Percentiles rank a stretch among this genome's conserved stretches.
Conservation (phyloP, 2,329 filamentous ascomycete genomes). For the Bipolaris gigantea region DNA sequence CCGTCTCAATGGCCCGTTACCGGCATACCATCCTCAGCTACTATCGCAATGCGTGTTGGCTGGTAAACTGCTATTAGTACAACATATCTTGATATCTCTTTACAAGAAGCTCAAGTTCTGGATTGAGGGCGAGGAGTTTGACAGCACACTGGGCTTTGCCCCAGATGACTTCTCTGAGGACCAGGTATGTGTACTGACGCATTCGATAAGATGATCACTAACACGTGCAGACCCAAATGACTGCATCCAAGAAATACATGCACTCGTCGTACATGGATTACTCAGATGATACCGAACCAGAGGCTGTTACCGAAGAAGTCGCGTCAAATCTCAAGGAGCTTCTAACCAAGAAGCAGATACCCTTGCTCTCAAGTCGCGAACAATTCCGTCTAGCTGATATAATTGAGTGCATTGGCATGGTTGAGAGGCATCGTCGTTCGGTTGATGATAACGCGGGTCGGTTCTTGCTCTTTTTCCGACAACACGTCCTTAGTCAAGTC, state of each 20-base stretch:
- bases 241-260: constrained; percentile 52
- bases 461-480: constrained; percentile 84
- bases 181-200: constrained; percentile 42
- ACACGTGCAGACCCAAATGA: constrained; percentile 39
- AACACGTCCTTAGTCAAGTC: constrained; percentile 69
- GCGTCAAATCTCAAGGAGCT: constrained; percentile 74
- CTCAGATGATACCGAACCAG: constrained; percentile 59
- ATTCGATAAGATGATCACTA: background rate
- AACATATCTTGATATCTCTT: constrained; percentile 71
- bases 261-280: constrained; percentile 57
- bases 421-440: constrained; percentile 83
- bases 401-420: constrained; percentile 78
- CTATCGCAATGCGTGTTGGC: constrained; percentile 82
- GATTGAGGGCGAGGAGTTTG: constrained; percentile 76
- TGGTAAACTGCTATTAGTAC: constrained; percentile 73
- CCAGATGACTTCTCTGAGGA: constrained; percentile 53
- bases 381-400: constrained; percentile 85
- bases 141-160: constrained; percentile 70
- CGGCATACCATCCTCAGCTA: constrained; percentile 90
- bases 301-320: constrained; percentile 70
- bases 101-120: constrained; percentile 80
- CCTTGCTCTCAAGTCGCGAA: constrained; percentile 79
- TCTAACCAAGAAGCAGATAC: constrained; percentile 72
- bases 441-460: constrained; percentile 88
- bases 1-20: constrained; percentile 81